Conservation (phyloP, 139 green algal species). For the Chlorella sp. region DNA sequence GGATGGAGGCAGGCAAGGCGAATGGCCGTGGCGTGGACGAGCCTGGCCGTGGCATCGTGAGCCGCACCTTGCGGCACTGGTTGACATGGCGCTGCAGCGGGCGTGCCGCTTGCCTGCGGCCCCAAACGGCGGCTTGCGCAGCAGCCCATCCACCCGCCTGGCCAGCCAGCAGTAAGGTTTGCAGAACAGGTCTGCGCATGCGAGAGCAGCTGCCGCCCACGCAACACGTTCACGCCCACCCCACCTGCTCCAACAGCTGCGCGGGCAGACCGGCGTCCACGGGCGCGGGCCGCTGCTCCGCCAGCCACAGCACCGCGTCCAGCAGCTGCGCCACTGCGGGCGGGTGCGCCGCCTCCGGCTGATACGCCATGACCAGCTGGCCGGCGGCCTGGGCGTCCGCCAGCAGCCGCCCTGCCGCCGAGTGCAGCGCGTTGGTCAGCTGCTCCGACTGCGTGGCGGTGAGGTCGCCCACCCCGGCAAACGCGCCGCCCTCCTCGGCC, state of each 20-base stretch:
- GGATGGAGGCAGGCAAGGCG: neutral
- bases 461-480: neutral
- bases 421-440: slow-evolving; percentile 10
- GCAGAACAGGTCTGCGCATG: too few species aligned
- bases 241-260: slow-evolving; percentile 39
- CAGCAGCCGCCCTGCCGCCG: neutral
- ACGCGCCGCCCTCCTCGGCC: neutral
- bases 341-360: neutral
- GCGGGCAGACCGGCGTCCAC: slow-evolving; percentile 25
- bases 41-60: too few species aligned
- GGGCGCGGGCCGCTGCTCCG: neutral
- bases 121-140: too few species aligned
- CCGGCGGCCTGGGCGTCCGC: neutral
- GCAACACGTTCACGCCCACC: too few species aligned
- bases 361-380: slow-evolving; percentile 6
- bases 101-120: too few species aligned
- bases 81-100: too few species aligned
- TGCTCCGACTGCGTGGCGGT: neutral
- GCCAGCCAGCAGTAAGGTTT: too few species aligned
- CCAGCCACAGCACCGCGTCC: slow-evolving; percentile 35
- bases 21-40: too few species aligned
- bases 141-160: too few species aligned
- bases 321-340: slow-evolving; percentile 39
- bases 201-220: too few species aligned
- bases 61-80: too few species aligned